These are phyloP conservation scores for Fusarium stilboides DNA, from an alignment of 2,329 filamentous ascomycete species.

Conservation along the genomic window DNA sequence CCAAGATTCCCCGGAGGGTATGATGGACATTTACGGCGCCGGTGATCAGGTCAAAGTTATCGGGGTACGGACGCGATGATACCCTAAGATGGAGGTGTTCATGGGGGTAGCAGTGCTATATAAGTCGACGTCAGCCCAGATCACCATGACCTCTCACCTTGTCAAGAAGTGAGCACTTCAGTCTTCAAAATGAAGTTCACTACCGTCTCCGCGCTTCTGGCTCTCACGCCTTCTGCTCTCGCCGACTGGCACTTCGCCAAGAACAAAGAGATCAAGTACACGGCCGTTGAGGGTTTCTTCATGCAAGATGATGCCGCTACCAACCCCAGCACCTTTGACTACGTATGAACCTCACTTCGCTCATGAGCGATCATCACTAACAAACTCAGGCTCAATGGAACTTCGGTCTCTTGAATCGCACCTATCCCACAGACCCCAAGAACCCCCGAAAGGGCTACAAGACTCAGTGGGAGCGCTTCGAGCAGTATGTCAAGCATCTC, in stretches of 20 bases:
- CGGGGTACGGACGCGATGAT: conserved; percentile 26
- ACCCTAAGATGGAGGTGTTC: conserved; percentile 12
- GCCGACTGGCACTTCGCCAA: conserved; percentile 54
- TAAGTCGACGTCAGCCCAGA: conserved; percentile 11
- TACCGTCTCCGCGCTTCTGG: conserved; percentile 50
- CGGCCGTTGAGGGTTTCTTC: conserved; percentile 74
- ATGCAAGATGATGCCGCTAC: conserved; percentile 74
- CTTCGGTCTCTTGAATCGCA: conserved; percentile 76
- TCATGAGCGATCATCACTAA: not conserved
- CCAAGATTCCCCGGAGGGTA: conserved; percentile 33
- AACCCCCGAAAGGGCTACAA: conserved; percentile 56
- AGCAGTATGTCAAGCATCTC: conserved; percentile 68
- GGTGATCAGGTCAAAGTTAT: conserved; percentile 1
- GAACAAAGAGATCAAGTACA: conserved; percentile 68
- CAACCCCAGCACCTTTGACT: conserved; percentile 72
- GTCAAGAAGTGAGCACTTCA: not conserved
- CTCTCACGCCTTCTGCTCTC: conserved; percentile 49
- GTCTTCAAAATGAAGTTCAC: conserved; percentile 53
- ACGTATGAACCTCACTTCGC: conserved; percentile 61
- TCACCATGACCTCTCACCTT: not conserved
- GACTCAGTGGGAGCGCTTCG: conserved; percentile 77
- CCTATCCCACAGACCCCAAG: conserved; percentile 69
- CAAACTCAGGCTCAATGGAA: conserved; percentile 67
- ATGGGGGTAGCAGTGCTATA: conserved; percentile 17
- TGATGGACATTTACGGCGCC: conserved; percentile 2